Conservation (phyloP, 1,284 basidiomycete species). For the Fereydounia khargensis region DNA sequence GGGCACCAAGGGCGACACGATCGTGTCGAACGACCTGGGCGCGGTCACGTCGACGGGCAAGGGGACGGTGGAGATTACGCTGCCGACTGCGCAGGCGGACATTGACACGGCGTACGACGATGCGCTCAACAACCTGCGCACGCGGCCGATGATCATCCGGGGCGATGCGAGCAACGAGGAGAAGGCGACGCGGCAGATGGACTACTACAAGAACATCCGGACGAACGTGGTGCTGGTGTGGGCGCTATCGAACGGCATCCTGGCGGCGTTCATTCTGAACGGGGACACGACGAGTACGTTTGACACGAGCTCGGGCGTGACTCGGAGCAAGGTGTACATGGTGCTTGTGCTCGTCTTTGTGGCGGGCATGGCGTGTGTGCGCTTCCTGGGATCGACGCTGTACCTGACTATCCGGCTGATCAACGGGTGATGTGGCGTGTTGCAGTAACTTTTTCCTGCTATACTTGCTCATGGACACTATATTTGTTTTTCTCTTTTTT, state of each 20-base stretch:
- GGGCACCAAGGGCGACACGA: conserved; percentile 59
- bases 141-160: conserved; percentile 61
- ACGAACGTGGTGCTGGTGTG: conserved; percentile 86
- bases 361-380: conserved; percentile 45
- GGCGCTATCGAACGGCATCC: conserved; percentile 70
- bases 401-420: conserved; percentile 46
- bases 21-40: conserved; percentile 50
- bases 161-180: conserved; percentile 50
- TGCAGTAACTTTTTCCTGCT: not conserved
- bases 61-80: conserved; percentile 75
- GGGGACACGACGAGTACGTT: conserved; percentile 36
- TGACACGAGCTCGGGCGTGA: conserved; percentile 23
- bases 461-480: not conserved
- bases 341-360: conserved; percentile 53
- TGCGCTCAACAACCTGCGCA: conserved; percentile 75
- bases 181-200: conserved; percentile 48
- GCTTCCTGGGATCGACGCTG: conserved; percentile 45
- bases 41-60: conserved; percentile 43
- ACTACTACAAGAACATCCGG: conserved; percentile 68
- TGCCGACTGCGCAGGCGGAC: conserved; percentile 80
- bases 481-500: too few species aligned
- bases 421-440: conserved; percentile 9
- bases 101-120: conserved; percentile 87
- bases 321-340: conserved; percentile 49
- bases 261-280: conserved; percentile 51